Percentiles rank a stretch among this genome's conserved stretches.
Evolutionary conservation across 2,329 filamentous ascomycete species (phyloP).

Genomic region (Aureobasidium pullulans): DNA sequence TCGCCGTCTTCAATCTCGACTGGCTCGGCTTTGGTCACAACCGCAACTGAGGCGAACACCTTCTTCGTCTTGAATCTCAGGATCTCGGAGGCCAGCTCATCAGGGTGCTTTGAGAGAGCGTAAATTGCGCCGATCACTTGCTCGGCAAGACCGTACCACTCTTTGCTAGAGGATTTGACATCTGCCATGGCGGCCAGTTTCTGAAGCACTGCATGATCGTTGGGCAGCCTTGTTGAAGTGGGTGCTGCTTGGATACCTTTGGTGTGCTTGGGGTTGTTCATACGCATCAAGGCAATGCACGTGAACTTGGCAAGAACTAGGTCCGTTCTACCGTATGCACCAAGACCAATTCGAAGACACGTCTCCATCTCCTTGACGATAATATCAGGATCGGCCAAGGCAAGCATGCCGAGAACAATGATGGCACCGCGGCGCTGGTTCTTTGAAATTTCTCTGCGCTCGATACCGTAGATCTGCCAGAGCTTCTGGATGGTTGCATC

Average conservation of each 20-base stretch:
- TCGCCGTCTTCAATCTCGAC: conserved; percentile 29
- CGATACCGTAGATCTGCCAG: conserved; percentile 95
- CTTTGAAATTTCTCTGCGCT: conserved; percentile 85
- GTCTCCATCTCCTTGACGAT: conserved; percentile 92
- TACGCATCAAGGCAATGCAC: conserved; percentile 83
- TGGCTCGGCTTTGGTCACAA: conserved; percentile 15
- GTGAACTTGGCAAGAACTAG: conserved; percentile 90
- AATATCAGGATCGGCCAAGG: conserved; percentile 84
- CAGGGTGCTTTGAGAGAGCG: conserved; percentile 84
- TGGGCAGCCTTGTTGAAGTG: conserved; percentile 67
- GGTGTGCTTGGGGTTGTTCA: conserved; percentile 74
- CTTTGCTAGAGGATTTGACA: conserved; percentile 79
- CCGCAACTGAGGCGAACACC: conserved; percentile 57
- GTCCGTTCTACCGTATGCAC: conserved; percentile 70
- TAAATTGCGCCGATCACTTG: conserved; percentile 96
- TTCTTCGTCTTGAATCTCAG: conserved; percentile 76
- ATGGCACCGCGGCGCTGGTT: conserved; percentile 88
- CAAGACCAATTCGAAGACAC: conserved; percentile 84
- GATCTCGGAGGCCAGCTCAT: conserved; percentile 85
- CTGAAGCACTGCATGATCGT: conserved; percentile 80
- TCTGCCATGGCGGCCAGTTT: conserved; percentile 80
- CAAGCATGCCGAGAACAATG: conserved; percentile 94
- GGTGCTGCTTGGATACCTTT: conserved; percentile 60
- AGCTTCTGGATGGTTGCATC: conserved; percentile 83
- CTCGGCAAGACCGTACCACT: conserved; percentile 90